Evolutionary conservation across 1,284 basidiomycete genomes (phyloP).

Genomic region (Puccinia hordei): DNA sequence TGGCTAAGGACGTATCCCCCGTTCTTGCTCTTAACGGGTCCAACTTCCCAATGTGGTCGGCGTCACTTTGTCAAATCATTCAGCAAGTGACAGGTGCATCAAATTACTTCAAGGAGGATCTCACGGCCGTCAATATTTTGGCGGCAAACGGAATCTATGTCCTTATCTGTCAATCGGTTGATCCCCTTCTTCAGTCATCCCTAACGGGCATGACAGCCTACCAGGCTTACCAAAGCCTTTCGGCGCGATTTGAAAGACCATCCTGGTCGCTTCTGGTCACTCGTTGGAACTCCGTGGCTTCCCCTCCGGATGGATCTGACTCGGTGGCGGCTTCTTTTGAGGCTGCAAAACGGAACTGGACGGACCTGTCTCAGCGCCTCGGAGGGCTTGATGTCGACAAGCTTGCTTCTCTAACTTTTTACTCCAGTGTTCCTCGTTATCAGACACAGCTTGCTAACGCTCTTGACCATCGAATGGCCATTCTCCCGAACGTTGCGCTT

Average conservation of each 20-base stretch:
- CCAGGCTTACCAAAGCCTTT: neutral
- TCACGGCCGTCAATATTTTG: neutral
- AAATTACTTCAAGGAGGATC: too few relatives aligned
- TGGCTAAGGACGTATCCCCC: neutral
- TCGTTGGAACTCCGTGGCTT: neutral
- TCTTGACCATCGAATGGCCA: too few relatives aligned
- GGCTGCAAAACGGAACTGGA: too few relatives aligned
- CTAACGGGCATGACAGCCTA: neutral
- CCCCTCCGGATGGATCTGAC: neutral
- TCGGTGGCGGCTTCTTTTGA: neutral
- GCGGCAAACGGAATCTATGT: neutral
- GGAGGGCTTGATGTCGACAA: too few relatives aligned
- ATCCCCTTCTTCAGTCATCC: neutral
- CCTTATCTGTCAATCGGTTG: neutral
- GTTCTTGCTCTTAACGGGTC: neutral
- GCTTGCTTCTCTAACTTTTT: too few relatives aligned
- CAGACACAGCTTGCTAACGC: too few relatives aligned
- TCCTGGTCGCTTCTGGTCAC: neutral
- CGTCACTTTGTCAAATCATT: neutral
- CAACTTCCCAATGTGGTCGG: neutral
- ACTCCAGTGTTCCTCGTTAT: too few relatives aligned
- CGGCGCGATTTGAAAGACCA: neutral
- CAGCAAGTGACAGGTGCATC: neutral
- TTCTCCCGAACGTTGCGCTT: too few relatives aligned
- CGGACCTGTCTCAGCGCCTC: too few relatives aligned